Conservation (phyloP, 352 stramenopile species). For the Phytopythium montanum region DNA sequence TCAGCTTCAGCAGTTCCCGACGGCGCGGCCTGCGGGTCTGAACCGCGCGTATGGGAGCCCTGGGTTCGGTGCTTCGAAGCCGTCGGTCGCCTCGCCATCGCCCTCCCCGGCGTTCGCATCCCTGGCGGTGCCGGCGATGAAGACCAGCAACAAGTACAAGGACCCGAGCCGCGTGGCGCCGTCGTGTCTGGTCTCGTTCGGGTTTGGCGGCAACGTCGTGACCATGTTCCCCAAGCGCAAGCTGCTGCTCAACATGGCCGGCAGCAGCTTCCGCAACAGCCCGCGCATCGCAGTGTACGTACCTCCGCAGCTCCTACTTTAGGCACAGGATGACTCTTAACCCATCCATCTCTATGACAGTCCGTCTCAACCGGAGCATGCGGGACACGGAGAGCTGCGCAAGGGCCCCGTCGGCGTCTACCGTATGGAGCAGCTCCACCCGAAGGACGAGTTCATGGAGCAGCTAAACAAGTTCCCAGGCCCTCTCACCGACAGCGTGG, state of each 20-base stretch:
- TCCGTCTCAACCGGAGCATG: constrained; percentile 47
- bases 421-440: constrained; percentile 76
- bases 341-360: constrained; percentile 12
- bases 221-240: constrained; percentile 89
- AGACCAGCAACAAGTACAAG: constrained; percentile 78
- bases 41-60: background rate
- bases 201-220: constrained; percentile 86
- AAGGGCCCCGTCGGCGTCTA: constrained; percentile 83
- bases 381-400: constrained; percentile 53
- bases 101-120: background rate
- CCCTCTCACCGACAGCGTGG: constrained; percentile 57
- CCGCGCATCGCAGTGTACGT: constrained; percentile 53
- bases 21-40: background rate
- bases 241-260: constrained; percentile 62
- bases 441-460: constrained; percentile 60
- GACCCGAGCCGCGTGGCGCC: constrained; percentile 71
- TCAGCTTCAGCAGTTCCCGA: constrained; percentile 8
- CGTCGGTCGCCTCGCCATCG: background rate
- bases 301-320: constrained; percentile 3
- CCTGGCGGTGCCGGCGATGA: constrained; percentile 11
- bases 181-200: constrained; percentile 76
- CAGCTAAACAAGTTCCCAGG: constrained; percentile 76
- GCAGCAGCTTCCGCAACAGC: constrained; percentile 58
- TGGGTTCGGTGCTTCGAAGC: background rate
- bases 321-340: background rate